A percentile compares a stretch with the other conserved stretches of the same genome.
These are phyloP conservation scores for Arthroderma uncinatum DNA, from an alignment of 2,329 filamentous ascomycete genomes.

Conservation along the genomic window DNA sequence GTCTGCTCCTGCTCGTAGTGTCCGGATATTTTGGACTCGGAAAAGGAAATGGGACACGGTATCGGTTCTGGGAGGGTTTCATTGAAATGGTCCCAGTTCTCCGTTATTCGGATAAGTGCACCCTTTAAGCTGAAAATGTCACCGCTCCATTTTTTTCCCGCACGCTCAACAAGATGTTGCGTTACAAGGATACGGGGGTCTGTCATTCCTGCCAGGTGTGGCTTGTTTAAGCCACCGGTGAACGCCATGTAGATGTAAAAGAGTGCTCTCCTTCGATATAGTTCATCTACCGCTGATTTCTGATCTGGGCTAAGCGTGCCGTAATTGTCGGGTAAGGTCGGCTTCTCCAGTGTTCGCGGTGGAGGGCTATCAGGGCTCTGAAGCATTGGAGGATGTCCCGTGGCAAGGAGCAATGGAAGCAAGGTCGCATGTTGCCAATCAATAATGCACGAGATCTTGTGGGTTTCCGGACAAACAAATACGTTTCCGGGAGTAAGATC, in stretches of 20 bases:
- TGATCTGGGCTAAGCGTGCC: constrained; percentile 4
- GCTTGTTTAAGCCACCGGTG: constrained; percentile 9
- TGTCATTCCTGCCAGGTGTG: constrained; percentile 7
- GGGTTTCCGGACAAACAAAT: constrained; percentile 10
- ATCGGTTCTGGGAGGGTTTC: not conserved
- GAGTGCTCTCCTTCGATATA: constrained; percentile 11
- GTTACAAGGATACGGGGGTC: constrained; percentile 8
- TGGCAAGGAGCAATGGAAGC: constrained; percentile 10
- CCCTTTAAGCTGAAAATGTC: constrained; percentile 9
- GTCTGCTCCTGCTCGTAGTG: constrained; percentile 9
- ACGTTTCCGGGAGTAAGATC: constrained; percentile 14
- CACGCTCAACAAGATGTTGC: constrained; percentile 11
- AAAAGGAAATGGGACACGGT: constrained; percentile 11
- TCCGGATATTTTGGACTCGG: constrained; percentile 5
- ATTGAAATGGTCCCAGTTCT: constrained; percentile 12
- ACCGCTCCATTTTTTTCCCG: constrained; percentile 11
- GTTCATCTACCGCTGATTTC: constrained; percentile 12
- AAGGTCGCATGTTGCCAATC: constrained; percentile 15
- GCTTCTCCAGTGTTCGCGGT: not conserved
- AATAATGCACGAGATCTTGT: constrained; percentile 10
- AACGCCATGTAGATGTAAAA: constrained; percentile 12
- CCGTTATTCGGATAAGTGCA: constrained; percentile 10
- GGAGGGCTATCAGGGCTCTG: constrained; percentile 8
- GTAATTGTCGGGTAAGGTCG: constrained; percentile 8
- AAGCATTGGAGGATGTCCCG: constrained; percentile 12